Percentiles rank a stretch among this genome's conserved stretches.
These are phyloP conservation scores for Coemansia biformis DNA, from an alignment of 192 early-diverging fungal genomes.

Conservation along the genomic window DNA sequence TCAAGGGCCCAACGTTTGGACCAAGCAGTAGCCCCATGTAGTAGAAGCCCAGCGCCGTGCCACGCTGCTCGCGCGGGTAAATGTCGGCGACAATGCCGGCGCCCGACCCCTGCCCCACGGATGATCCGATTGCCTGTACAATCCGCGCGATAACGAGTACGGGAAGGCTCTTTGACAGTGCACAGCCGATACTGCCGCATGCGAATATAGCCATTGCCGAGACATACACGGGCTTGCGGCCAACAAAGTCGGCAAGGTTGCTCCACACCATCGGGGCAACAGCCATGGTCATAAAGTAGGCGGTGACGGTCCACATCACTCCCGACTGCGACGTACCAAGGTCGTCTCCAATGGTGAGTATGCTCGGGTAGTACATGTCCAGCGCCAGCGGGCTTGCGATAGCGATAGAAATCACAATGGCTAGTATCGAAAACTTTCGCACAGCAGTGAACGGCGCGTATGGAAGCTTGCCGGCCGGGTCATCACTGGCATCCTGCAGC, in stretches of 20 bases:
- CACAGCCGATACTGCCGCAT: slow-evolving; percentile 49
- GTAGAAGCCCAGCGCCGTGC: slow-evolving; percentile 53
- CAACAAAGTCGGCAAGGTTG: slow-evolving; percentile 51
- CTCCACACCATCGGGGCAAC: slow-evolving; percentile 53
- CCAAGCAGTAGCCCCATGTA: slow-evolving; percentile 50
- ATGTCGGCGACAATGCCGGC: slow-evolving; percentile 53
- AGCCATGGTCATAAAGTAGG: slow-evolving; percentile 48
- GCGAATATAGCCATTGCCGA: slow-evolving; percentile 39
- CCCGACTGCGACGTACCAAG: slow-evolving; percentile 30
- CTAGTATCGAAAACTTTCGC: slow-evolving; percentile 15
- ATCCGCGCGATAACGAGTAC: slow-evolving; percentile 49
- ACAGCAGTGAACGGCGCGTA: no score
- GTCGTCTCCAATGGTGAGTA: slow-evolving; percentile 38
- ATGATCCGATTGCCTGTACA: slow-evolving; percentile 46
- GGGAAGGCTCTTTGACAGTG: slow-evolving; percentile 29
- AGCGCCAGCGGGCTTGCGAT: slow-evolving; percentile 51
- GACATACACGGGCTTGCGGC: slow-evolving; percentile 47
- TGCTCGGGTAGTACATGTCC: slow-evolving; percentile 50
- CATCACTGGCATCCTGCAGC: no score
- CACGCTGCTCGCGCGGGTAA: slow-evolving; percentile 51
- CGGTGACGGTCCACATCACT: slow-evolving; percentile 47
- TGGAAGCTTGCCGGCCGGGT: no score
- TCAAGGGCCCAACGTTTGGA: slow-evolving; percentile 50
- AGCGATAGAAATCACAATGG: slow-evolving; percentile 30
- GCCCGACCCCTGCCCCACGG: slow-evolving; percentile 48